Base-by-base conservation (phyloP, 1,139 yeast genomes). In the Oligophagozyma castellii region DNA sequence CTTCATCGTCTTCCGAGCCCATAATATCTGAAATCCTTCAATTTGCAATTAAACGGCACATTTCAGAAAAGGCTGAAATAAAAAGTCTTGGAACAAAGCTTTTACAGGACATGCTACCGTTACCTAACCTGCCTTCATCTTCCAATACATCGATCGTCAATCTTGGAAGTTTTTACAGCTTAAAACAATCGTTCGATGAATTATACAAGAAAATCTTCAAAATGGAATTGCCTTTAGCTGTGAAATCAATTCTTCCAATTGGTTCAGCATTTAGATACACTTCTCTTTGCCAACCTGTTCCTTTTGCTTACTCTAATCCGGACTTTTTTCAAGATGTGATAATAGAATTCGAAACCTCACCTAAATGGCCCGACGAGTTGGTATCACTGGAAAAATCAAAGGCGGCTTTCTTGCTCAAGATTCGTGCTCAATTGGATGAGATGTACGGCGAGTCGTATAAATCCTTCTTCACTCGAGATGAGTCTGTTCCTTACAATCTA, bases 281-380 rank as follows among this genome's bases (percentile, higher is more conserved):
- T 0, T 74, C 94, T 1, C 46, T 77, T 8, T 63, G 74, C 36
- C 75, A 72, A 40, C 95, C 96, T 0, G 81, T 74, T 22, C 93
- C 95, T 23, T 81, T 69, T 59, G 89, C 92, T 11, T 52, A 64
- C 27, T 67, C 81, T 2, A 76, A 70, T 43, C 86, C 86, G 4
- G 86, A 81, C 48, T 79, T 78, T 43, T 71, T 81, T 63, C 81
- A 79, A 40, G 84, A 78, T 29, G 73, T 76, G 15, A 65, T 86
- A 8, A 54, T 92, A 27, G 94, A 84, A 53, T 83, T 92, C 53
- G 98, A 92, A 57, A 63, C 80, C 3, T 79, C 95, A 2, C 65
- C 73, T n/a, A 73, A 74, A 52, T 92, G 98, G 99, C 98, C 99
- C 1, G 94, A 81, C 54, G 95, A 89, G 51, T 52, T 83, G 4